Conservation (phyloP, 352 stramenopile species). For the Globisporangium heterothallicum region DNA sequence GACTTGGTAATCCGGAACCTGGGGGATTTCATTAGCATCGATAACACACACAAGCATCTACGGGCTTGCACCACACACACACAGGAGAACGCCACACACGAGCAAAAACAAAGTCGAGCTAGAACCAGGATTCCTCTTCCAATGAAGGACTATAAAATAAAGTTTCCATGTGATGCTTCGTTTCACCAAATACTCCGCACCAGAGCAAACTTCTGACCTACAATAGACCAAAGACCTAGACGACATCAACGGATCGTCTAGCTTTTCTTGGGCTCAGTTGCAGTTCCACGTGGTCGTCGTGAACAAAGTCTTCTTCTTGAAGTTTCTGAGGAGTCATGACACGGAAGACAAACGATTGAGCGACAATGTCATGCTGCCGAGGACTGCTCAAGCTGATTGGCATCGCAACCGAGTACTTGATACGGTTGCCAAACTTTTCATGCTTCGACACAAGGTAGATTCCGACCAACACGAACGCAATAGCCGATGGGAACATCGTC, state of each 20-base stretch:
- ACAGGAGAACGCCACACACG: slow-evolving; percentile 12
- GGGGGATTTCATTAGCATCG: slow-evolving; percentile 8
- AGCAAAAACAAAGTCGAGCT: slow-evolving; percentile 9
- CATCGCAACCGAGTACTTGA: slow-evolving; percentile 88
- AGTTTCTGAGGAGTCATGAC: slow-evolving; percentile 73
- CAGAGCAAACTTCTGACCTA: neutral
- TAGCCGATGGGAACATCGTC: slow-evolving; percentile 75
- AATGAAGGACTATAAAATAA: slow-evolving; percentile 8
- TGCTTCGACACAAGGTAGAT: slow-evolving; percentile 84
- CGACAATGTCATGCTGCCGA: slow-evolving; percentile 83
- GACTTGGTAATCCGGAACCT: slow-evolving; percentile 7
- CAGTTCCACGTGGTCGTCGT: slow-evolving; percentile 24
- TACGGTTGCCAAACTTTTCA: slow-evolving; percentile 83
- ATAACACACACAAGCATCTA: slow-evolving; percentile 15
- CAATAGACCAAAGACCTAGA: slow-evolving; percentile 19
- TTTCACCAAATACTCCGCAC: neutral
- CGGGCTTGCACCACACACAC: slow-evolving; percentile 8
- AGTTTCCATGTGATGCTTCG: neutral
- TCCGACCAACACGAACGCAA: slow-evolving; percentile 63
- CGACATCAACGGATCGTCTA: slow-evolving; percentile 34
- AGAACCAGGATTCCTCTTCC: slow-evolving; percentile 16
- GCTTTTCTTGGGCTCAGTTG: slow-evolving; percentile 17
- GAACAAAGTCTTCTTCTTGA: slow-evolving; percentile 52
- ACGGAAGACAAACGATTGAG: slow-evolving; percentile 86
- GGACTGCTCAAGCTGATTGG: slow-evolving; percentile 81